A percentile compares a stretch with the other conserved stretches of the same genome.
Conservation (phyloP, 352 stramenopile species). For the Plasmopara halstedii region DNA sequence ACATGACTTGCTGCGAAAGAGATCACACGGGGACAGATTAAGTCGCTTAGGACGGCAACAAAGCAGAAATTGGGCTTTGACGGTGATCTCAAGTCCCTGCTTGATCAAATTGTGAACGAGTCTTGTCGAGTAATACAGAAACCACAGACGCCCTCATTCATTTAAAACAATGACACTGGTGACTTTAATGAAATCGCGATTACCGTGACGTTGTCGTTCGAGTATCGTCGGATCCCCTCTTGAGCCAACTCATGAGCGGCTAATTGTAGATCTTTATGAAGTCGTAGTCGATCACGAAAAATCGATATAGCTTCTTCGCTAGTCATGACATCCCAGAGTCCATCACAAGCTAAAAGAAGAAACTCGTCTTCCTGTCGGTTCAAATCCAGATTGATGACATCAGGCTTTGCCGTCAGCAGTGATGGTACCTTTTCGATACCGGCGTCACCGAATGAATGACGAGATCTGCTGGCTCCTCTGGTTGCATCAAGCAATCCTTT, state of each 20-base stretch:
- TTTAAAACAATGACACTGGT: too few species aligned
- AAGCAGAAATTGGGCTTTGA: too few species aligned
- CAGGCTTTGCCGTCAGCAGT: slow-evolving; percentile 45
- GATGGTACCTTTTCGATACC: slow-evolving; percentile 44
- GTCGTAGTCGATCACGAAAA: slow-evolving; percentile 36
- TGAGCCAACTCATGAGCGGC: slow-evolving; percentile 65
- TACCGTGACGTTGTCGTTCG: slow-evolving; percentile 81
- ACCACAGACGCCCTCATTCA: too few species aligned
- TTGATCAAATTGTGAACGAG: too few species aligned
- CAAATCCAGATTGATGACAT: slow-evolving; percentile 35
- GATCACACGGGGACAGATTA: too few species aligned
- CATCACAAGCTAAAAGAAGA: slow-evolving; percentile 73
- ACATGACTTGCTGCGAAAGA: too few species aligned
- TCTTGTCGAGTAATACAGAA: too few species aligned
- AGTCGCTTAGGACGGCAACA: too few species aligned
- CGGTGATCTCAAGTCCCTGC: too few species aligned
- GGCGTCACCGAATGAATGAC: slow-evolving; percentile 10
- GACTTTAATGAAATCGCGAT: too few species aligned
- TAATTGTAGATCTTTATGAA: slow-evolving; percentile 49
- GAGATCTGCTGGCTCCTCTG: slow-evolving; percentile 14
- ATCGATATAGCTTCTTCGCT: slow-evolving; percentile 55
- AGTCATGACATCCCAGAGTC: slow-evolving; percentile 76
- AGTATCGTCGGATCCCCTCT: slow-evolving; percentile 62
- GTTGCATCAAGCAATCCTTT: slow-evolving; percentile 36
- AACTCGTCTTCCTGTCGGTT: slow-evolving; percentile 43